Percentiles rank a stretch among this genome's conserved stretches.
These are phyloP conservation scores for Apiospora sp. DNA, from an alignment of 2,329 filamentous ascomycete genomes.

Conservation along the genomic window DNA sequence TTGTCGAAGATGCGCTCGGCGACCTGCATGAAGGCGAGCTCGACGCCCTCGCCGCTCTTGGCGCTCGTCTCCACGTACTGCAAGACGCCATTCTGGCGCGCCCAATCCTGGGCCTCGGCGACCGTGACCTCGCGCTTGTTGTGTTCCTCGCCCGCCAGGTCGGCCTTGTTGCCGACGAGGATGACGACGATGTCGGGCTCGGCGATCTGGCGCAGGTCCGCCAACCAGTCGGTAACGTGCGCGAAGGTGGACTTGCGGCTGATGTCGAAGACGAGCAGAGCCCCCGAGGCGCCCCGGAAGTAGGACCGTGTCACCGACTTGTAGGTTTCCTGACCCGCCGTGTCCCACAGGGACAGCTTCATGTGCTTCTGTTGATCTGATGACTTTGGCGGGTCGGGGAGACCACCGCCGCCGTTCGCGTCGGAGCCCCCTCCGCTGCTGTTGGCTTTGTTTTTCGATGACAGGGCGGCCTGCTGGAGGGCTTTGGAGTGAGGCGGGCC, in stretches of 20 bases:
- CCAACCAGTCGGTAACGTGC: constrained; percentile 91
- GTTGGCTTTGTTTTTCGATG: constrained; percentile 25
- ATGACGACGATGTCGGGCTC: constrained; percentile 96
- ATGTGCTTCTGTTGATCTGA: constrained; percentile 73
- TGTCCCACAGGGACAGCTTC: constrained; percentile 96
- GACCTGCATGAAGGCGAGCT: constrained; percentile 90
- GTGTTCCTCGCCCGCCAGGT: constrained; percentile 67
- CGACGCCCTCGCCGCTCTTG: constrained; percentile 94
- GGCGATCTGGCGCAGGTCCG: constrained; percentile 92
- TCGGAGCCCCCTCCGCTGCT: constrained; percentile 29
- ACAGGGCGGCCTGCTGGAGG: constrained; percentile 49
- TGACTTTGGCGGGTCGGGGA: constrained; percentile 60
- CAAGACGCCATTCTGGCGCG: constrained; percentile 81
- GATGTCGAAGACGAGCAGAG: constrained; percentile 93
- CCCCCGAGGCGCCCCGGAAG: constrained; percentile 78
- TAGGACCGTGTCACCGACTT: constrained; percentile 95
- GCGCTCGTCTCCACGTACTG: constrained; percentile 96
- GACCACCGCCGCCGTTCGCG: constrained; percentile 46
- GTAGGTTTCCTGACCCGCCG: constrained; percentile 96
- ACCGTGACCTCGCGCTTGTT: constrained; percentile 76
- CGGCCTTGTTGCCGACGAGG: constrained; percentile 93
- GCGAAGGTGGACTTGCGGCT: constrained; percentile 84
- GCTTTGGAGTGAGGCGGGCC: constrained; percentile 76
- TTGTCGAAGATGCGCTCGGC: constrained; percentile 96
- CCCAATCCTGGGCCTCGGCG: constrained; percentile 91